Conservation (phyloP, 2,329 filamentous ascomycete species). For the Penicillium sp. region DNA sequence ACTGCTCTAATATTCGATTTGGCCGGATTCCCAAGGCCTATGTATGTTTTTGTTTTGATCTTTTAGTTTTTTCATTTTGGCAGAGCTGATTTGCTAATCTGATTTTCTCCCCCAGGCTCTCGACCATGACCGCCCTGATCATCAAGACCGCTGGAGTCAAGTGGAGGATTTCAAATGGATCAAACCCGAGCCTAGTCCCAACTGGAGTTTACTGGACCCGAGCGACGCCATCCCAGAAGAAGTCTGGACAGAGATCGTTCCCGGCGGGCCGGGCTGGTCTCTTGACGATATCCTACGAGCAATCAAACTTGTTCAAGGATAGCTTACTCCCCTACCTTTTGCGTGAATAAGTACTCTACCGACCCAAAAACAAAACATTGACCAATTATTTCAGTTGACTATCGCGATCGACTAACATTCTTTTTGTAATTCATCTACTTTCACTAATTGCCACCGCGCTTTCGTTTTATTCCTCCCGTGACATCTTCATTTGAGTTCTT, state of each 20-base stretch:
- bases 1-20: conserved; percentile 77
- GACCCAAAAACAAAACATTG: background rate
- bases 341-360: background rate
- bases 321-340: background rate
- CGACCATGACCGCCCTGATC: conserved; percentile 31
- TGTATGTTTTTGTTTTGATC: conserved; percentile 52
- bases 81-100: conserved; percentile 2
- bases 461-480: background rate
- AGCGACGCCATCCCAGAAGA: conserved; percentile 60
- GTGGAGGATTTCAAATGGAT: conserved; percentile 99
- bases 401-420: background rate
- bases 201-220: conserved; percentile 74
- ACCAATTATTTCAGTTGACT: background rate
- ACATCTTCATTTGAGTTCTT: background rate
- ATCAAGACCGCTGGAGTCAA: conserved; percentile 76
- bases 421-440: conserved; percentile 3
- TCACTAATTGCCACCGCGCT: background rate
- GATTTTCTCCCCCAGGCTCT: conserved; percentile 25
- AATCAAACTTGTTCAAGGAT: conserved; percentile 28
- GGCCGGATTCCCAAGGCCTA: conserved; percentile 70
- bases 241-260: conserved; percentile 69
- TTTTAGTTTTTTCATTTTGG: background rate
- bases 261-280: conserved; percentile 62
- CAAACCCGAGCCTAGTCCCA: conserved; percentile 79
- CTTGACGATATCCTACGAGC: conserved; percentile 64